phyloP scores from a whole-genome alignment of 768 basidiomycete genomes.

The Baorangia bicolor region DNA sequence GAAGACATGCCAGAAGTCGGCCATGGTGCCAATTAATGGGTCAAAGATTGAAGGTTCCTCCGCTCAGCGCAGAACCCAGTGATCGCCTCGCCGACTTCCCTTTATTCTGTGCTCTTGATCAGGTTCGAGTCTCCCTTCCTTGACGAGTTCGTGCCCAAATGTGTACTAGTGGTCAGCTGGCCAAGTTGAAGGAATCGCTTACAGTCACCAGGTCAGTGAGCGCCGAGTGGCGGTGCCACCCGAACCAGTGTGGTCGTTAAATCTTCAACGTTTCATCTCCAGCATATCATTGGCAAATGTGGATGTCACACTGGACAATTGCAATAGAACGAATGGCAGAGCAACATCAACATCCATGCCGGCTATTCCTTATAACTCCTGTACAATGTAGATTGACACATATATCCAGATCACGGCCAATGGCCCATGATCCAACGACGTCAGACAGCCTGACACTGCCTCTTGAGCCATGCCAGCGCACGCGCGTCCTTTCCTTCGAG shows the following conservation, averaged over 20 bases:
- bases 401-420: not conserved
- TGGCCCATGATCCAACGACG: not conserved
- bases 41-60: too few species aligned
- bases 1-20: too few species aligned
- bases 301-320: not conserved
- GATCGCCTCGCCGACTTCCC: not conserved
- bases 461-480: conserved; percentile 26
- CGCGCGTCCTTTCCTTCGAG: conserved; percentile 41
- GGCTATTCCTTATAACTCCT: not conserved
- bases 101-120: not conserved
- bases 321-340: not conserved
- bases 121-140: not conserved
- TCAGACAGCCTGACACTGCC: conserved; percentile 16
- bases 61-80: not conserved
- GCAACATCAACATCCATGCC: not conserved
- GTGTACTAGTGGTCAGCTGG: too few species aligned
- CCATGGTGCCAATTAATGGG: too few species aligned
- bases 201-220: too few species aligned
- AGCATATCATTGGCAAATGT: too few species aligned
- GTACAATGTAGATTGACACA: not conserved
- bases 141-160: not conserved
- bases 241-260: too few species aligned
- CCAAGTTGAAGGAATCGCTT: too few species aligned
- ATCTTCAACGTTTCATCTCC: too few species aligned
- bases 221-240: not conserved